Base-by-base conservation (phyloP, 2,329 filamentous ascomycete genomes). In the Cladosporium sp. region DNA sequence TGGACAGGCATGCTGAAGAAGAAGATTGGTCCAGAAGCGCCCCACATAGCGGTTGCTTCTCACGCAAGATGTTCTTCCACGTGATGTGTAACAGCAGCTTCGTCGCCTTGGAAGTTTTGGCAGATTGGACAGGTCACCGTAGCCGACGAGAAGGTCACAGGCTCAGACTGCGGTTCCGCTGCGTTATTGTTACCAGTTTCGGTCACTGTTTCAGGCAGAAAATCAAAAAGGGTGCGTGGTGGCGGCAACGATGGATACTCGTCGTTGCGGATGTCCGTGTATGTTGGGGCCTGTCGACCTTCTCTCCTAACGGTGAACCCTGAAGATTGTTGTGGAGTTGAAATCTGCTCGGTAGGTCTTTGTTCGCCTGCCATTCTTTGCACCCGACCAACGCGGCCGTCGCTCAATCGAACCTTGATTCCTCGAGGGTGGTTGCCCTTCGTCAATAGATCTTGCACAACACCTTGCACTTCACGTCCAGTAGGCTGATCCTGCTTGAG, bases 401-500 rank as follows among this genome's bases (percentile, higher is more conserved):
- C 88, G 1, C 77, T 75, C 5, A 93, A 77, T 2, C 89, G 83
- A 22, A 92, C 88, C 72, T 92, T 93, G 75, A 92, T 89, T 37
- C 89, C 89, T 9, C 88, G 81, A 2, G 88, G 88, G 67, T 93
- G 89, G 65, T 92, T 84, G 25, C 88, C 88, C 1, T 83, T 78
- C 2, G 89, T 92, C 50, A 93, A 78, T 0, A 92, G 72, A 47
- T 90, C 83, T 55, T 81, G 79, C 1, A 93, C 84, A 5, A 79
- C 73, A 22, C 89, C 89, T 45, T 79, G 76, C 1, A 90, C 88
- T 66, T 90, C 85, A 47, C 82, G 81, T 6, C 89, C 89, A 0
- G 88, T 91, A 1, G 82, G 83, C 70, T 93, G 89, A 72, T 93
- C 89, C 61, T 82, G 79, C 67, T 93, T 93, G 34, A 92, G 79